phyloP scores from a whole-genome alignment of 2,329 filamentous ascomycete genomes.

The Aspergillus luchuensis region DNA sequence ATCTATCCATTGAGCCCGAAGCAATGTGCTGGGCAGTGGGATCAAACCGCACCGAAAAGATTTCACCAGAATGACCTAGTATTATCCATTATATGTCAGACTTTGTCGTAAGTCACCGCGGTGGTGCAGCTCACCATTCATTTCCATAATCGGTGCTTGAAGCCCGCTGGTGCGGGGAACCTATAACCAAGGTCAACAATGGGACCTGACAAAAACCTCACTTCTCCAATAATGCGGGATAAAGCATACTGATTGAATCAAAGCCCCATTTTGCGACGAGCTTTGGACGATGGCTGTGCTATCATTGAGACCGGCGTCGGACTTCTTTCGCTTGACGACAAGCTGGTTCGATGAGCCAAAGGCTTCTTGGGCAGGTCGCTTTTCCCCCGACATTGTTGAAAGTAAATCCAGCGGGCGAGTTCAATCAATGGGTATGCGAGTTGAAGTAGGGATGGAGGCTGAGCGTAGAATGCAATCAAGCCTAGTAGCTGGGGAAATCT shows the following conservation, averaged over 20 bases:
- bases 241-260: constrained; percentile 65
- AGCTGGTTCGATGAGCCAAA: constrained; percentile 73
- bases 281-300: constrained; percentile 59
- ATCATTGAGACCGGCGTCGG: constrained; percentile 60
- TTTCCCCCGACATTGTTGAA: constrained; percentile 77
- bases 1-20: constrained; percentile 92
- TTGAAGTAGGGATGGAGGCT: not conserved
- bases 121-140: constrained; percentile 61
- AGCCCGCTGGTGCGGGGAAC: constrained; percentile 77
- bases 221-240: not conserved
- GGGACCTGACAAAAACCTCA: not conserved
- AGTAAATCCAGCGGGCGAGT: not conserved
- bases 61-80: constrained; percentile 71
- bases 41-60: constrained; percentile 90
- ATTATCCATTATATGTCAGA: constrained; percentile 11
- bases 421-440: not conserved
- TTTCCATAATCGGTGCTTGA: constrained; percentile 90
- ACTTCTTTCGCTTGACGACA: constrained; percentile 87
- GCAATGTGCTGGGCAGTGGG: constrained; percentile 85
- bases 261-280: constrained; percentile 60
- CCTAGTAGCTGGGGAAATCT: not conserved
- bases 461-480: not conserved
- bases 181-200: constrained; percentile 51
- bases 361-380: constrained; percentile 83
- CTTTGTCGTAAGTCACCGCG: not conserved